phyloP scores from a whole-genome alignment of 768 basidiomycete genomes.

The Daedalea quercina region DNA sequence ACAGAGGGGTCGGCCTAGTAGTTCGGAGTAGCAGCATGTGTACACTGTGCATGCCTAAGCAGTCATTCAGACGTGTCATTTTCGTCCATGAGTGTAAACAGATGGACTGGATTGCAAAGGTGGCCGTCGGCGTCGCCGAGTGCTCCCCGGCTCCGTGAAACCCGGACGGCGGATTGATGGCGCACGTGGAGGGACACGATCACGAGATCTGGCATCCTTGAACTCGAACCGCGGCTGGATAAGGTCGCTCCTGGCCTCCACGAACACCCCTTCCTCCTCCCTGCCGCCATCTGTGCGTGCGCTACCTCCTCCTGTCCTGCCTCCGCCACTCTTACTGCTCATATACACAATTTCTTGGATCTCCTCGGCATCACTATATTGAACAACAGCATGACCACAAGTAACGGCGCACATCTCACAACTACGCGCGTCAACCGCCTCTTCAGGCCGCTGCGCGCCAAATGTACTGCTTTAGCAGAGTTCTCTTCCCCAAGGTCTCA shows the following conservation, averaged over 20 bases:
- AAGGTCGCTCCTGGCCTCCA: not conserved
- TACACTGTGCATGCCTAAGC: no score
- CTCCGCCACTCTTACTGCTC: not conserved
- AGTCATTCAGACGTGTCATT: no score
- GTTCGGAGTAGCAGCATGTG: no score
- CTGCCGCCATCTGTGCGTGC: not conserved
- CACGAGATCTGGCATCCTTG: not conserved
- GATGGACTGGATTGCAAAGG: no score
- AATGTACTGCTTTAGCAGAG: constrained; percentile 33
- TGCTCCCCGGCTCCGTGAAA: no score
- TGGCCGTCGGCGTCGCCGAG: no score
- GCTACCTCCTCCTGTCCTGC: not conserved
- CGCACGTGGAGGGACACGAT: not conserved
- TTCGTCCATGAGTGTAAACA: no score
- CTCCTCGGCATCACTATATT: not conserved
- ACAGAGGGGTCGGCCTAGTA: no score
- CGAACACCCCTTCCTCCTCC: not conserved
- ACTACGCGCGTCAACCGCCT: constrained; percentile 37
- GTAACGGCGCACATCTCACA: constrained; percentile 25
- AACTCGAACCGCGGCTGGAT: not conserved
- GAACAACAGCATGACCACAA: not conserved
- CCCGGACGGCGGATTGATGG: not conserved
- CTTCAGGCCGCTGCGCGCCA: constrained; percentile 41
- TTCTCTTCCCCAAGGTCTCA: constrained; percentile 16
- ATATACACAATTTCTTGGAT: not conserved